Conservation (phyloP, 2,329 filamentous ascomycete species). For the Fusarium lyarnte region DNA sequence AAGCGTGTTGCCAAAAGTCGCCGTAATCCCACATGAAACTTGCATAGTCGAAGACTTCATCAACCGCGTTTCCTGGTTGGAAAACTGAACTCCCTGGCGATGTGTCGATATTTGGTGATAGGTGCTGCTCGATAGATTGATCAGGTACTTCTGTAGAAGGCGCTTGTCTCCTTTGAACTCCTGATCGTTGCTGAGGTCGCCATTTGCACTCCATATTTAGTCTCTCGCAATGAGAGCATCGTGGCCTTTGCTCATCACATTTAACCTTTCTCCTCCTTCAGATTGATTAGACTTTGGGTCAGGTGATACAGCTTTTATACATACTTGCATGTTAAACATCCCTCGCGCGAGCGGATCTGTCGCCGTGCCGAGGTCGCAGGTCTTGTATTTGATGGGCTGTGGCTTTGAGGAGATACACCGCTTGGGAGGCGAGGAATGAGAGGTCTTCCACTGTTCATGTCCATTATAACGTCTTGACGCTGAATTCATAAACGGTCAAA, state of each 20-base stretch:
- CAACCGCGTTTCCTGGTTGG: slow-evolving; percentile 47
- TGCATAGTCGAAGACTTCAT: slow-evolving; percentile 58
- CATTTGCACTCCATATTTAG: slow-evolving; percentile 63
- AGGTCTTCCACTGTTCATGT: slow-evolving; percentile 27
- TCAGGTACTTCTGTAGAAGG: slow-evolving; percentile 1
- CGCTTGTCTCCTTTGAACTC: slow-evolving; percentile 31
- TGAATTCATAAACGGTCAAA: not conserved
- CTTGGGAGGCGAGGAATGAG: slow-evolving; percentile 30
- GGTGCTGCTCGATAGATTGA: slow-evolving; percentile 29
- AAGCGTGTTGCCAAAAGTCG: slow-evolving; percentile 49
- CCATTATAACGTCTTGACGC: slow-evolving; percentile 3
- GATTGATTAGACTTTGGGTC: not conserved
- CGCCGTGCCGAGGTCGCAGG: slow-evolving; percentile 32
- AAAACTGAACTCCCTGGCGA: slow-evolving; percentile 42
- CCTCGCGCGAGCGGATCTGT: slow-evolving; percentile 44
- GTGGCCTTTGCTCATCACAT: slow-evolving; percentile 61
- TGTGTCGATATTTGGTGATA: slow-evolving; percentile 43
- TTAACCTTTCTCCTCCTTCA: slow-evolving; percentile 59
- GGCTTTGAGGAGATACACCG: slow-evolving; percentile 11
- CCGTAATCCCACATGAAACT: slow-evolving; percentile 59
- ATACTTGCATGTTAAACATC: slow-evolving; percentile 57
- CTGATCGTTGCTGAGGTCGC: slow-evolving; percentile 49
- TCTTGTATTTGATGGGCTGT: slow-evolving; percentile 16
- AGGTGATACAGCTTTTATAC: slow-evolving; percentile 4
- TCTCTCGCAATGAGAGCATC: slow-evolving; percentile 62